Evolutionary conservation across 305 asterid species (phyloP), one percentile per base, ranked within the genome.

Genomic region (Fraxinus sp.): DNA sequence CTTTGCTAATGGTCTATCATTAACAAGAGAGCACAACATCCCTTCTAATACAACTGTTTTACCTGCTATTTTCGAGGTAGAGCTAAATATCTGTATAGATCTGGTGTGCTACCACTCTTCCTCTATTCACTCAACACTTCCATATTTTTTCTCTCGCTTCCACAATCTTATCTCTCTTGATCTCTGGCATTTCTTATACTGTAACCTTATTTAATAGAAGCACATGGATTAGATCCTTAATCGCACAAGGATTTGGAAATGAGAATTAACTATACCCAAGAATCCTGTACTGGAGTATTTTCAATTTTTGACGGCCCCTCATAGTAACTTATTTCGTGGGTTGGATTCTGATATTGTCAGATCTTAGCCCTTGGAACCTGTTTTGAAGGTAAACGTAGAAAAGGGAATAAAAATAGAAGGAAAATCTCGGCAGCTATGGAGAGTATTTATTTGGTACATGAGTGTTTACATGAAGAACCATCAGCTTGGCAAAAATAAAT

Each of bases 21-120:
- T 62, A 76, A 82, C 79, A 41, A 39, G 24, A 18, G 14, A 39
- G 52, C 13, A n/a, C 4, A n/a, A 14, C 75, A 70, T 70, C 41
- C 18, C 20, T 76, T 77, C 77, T 84, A 64, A 52, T 49, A 62
- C 80, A 57, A 28, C 80, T 35, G 18, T 80, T 9, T 57, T 55
- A 77, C 46, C 28, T 46, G 24, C 30, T 11, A 8, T 22, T 81
- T 20, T 75, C 62, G 14, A 14, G 68, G 70, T 55, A 16, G 49
- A 78, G 75, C 70, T 36, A 4, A 35, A 35, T 43, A 35, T 78
- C 33, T 32, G 41, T 46, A 46, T 73, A 41, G 81, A 57, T 71
- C 37, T 3, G 73, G 35, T 75, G 30, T 22, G 77, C 18, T 33
- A 75, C 22, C 36, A 4, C 5, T 78, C 64, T 73, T 35, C 66